Base-by-base conservation (phyloP, 768 basidiomycete genomes). In the Termitomyces sp. region DNA sequence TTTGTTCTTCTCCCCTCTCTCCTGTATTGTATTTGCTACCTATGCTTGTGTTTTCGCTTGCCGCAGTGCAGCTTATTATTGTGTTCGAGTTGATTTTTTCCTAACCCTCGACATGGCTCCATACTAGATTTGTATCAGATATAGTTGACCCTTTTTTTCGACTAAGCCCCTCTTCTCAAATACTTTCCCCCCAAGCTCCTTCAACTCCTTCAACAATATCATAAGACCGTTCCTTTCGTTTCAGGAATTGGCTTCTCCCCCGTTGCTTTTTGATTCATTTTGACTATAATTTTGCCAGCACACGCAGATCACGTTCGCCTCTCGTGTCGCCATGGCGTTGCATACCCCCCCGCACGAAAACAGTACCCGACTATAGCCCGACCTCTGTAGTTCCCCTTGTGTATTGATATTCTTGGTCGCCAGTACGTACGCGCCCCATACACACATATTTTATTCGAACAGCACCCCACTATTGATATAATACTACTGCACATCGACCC, bases 51-150 rank as follows among this genome's bases (percentile, higher is more conserved):
- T 41, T 32, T 23, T 52, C 48, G 36, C 30, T 61, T 58, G 47
- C 44, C 26, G 40, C 56, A 49, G 33, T 50, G 50, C 51, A 55
- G 54, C 46, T 58, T 62, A 50, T 62, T 59, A 59, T 43, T 44
- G 55, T 64, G 55, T 64, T 61, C 60, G 60, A 58, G 53, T 40
- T 40, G 38, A 30, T 40, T 30, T 47, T 50, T 35, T 35, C 41
- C n/a, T 9, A n/a, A 35, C 49, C 43, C 50, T 41, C 55, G 47
- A 44, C 55, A 49, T 53, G 28, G 30, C 52, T 50, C 9, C 53
- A 56, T 61, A 66, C 57, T 66, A 66, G 66, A 66, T 63, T 64
- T 73, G 72, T 72, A 73, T 72, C 70, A 72, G 64, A 70, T 72
- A 72, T 72, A 71, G 61, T 68, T 64, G 50, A 52, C 36, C 32